These are phyloP conservation scores for Acacia pycnantha DNA, from an alignment of 331 rosid genomes.

Conservation along the genomic window DNA sequence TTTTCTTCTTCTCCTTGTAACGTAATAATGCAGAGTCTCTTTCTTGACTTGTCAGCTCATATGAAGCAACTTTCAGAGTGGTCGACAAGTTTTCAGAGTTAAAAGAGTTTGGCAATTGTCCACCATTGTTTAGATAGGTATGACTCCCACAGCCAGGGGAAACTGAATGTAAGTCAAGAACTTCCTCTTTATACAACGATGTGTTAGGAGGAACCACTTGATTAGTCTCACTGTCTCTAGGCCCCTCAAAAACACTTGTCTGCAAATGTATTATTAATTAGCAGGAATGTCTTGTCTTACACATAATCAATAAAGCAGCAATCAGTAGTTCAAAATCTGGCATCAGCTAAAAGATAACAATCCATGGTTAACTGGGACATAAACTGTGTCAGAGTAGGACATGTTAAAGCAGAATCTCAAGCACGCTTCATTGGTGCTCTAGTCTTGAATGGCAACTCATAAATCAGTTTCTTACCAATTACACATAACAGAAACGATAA, in stretches of 20 bases:
- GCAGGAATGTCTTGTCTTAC: slow-evolving; percentile 7
- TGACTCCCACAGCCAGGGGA: slow-evolving; percentile 31
- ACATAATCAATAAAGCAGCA: not conserved
- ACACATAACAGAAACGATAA: not conserved
- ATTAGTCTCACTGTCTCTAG: slow-evolving; percentile 38
- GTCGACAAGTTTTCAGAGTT: slow-evolving; percentile 38
- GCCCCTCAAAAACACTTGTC: slow-evolving; percentile 43
- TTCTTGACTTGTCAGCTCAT: slow-evolving; percentile 61
- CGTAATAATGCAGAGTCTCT: slow-evolving; percentile 81
- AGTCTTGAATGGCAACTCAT: not conserved
- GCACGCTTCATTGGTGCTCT: not conserved
- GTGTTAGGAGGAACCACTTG: slow-evolving; percentile 41
- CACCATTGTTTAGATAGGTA: slow-evolving; percentile 29
- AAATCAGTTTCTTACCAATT: not conserved
- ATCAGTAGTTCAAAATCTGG: slow-evolving; percentile 14
- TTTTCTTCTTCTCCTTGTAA: slow-evolving; percentile 87
- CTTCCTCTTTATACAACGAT: slow-evolving; percentile 40
- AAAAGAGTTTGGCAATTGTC: slow-evolving; percentile 23
- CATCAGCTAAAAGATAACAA: not conserved
- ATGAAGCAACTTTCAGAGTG: slow-evolving; percentile 40
- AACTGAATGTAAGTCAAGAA: slow-evolving; percentile 37
- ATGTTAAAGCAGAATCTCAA: not conserved
- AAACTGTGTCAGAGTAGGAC: not conserved
- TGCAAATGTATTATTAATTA: slow-evolving; percentile 9
- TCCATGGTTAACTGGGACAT: not conserved